These are phyloP conservation scores for Micractinium conductrix DNA, from an alignment of 139 green algal species.

Conservation along the genomic window DNA sequence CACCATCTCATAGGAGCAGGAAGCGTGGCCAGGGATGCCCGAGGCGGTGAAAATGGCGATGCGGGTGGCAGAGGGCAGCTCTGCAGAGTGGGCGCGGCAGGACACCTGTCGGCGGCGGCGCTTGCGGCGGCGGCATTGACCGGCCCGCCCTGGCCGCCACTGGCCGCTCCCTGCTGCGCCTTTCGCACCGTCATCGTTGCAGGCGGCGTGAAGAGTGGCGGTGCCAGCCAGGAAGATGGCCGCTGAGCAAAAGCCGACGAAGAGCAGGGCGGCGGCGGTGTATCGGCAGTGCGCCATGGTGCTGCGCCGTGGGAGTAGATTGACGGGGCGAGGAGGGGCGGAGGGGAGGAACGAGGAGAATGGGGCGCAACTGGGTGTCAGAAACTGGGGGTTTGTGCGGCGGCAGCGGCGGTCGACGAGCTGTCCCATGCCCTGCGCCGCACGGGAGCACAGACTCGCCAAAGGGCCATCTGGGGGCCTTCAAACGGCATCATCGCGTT, in stretches of 20 bases:
- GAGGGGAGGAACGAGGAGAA: background rate
- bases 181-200: background rate
- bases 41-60: background rate
- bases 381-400: background rate
- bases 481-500: too few relatives aligned
- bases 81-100: background rate
- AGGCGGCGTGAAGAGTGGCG: slow-evolving; percentile 12
- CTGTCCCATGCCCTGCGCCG: background rate
- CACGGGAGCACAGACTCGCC: too few relatives aligned
- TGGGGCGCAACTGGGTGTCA: background rate
- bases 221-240: slow-evolving; percentile 17
- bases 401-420: background rate
- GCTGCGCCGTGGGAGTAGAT: background rate
- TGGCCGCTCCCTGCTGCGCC: background rate
- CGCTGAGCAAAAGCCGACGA: slow-evolving; percentile 4
- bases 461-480: too few relatives aligned
- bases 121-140: too few relatives aligned
- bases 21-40: background rate
- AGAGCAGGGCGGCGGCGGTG: background rate
- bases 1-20: background rate
- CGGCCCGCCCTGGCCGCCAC: background rate
- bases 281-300: background rate
- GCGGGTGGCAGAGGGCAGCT: background rate
- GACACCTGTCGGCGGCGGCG: background rate
- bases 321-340: background rate